A percentile compares a stretch with the other conserved stretches of the same genome.
Conservation (phyloP, 371 early-diverging fungal genomes). For the Zychaea mexicana region DNA sequence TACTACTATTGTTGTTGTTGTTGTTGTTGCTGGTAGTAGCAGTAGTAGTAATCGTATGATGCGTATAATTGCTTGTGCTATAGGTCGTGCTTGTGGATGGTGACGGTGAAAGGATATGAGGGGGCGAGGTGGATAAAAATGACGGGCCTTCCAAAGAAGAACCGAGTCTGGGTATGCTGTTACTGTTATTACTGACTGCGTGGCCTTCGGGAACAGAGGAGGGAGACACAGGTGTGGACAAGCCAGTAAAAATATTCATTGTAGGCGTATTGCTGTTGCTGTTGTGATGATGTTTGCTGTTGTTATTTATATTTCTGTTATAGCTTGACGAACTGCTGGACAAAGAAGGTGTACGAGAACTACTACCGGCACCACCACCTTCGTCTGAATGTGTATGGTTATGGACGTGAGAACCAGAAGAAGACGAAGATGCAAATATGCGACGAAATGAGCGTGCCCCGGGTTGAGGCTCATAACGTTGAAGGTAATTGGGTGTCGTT, state of each 20-base stretch:
- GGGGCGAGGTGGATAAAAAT: slow-evolving; percentile 9
- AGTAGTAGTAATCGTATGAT: no score
- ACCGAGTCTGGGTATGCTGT: slow-evolving; percentile 18
- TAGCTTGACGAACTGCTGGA: slow-evolving; percentile 23
- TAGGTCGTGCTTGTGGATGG: neutral
- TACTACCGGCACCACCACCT: neutral
- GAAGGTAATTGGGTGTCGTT: slow-evolving; percentile 30
- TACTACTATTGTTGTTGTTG: no score
- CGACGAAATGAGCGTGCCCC: slow-evolving; percentile 39
- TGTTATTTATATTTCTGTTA: neutral
- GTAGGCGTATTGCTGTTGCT: neutral
- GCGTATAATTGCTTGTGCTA: neutral
- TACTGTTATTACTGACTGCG: neutral
- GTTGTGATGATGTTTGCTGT: neutral
- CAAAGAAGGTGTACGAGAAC: slow-evolving; percentile 5
- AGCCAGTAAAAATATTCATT: neutral
- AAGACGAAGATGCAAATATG: neutral
- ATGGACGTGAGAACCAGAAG: neutral
- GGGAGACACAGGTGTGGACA: neutral
- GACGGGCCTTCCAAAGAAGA: slow-evolving; percentile 19
- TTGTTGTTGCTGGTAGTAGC: no score
- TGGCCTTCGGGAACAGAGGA: neutral
- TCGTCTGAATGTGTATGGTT: neutral
- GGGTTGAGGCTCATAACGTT: slow-evolving; percentile 45
- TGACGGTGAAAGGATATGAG: neutral